A percentile compares a stretch with the other conserved stretches of the same genome.
Evolutionary conservation across 2,329 filamentous ascomycete species (phyloP).

Genomic region (Bimuria novae-zelandiae): DNA sequence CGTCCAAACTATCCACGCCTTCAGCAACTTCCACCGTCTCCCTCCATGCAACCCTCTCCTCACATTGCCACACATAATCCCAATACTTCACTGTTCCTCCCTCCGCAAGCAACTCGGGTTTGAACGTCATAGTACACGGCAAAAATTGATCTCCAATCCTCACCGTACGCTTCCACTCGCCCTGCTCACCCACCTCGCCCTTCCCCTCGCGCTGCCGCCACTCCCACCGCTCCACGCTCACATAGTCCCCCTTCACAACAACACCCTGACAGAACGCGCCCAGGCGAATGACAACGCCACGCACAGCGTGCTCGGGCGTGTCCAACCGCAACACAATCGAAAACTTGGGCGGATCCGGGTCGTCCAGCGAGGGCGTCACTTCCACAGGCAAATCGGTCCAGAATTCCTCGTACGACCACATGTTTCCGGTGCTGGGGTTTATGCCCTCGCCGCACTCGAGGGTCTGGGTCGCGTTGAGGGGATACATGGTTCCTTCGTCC

Average conservation of each 20-base stretch:
- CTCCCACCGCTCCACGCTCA: constrained; percentile 62
- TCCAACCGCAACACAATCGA: constrained; percentile 49
- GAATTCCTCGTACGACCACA: constrained; percentile 67
- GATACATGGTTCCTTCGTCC: constrained; percentile 64
- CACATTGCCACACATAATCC: constrained; percentile 45
- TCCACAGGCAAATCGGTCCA: constrained; percentile 59
- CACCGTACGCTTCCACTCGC: constrained; percentile 44
- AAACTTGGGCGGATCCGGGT: constrained; percentile 15
- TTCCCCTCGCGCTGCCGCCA: constrained; percentile 60
- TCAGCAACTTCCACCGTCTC: not conserved
- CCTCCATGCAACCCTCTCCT: constrained; percentile 41
- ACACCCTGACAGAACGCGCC: constrained; percentile 63
- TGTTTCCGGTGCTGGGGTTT: constrained; percentile 58
- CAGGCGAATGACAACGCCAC: constrained; percentile 60
- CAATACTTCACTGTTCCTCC: constrained; percentile 39
- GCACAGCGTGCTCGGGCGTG: constrained; percentile 33
- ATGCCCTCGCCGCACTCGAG: constrained; percentile 64
- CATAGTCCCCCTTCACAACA: constrained; percentile 49
- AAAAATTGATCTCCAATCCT: constrained; percentile 47
- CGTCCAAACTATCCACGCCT: not conserved
- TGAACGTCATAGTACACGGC: constrained; percentile 47
- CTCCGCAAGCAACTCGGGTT: constrained; percentile 31
- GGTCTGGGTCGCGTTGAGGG: constrained; percentile 28
- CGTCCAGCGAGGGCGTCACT: constrained; percentile 7
- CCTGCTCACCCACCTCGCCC: constrained; percentile 13